Evolutionary conservation across 2,329 filamentous ascomycete species (phyloP).

Genomic region (Ambrosiella cleistominuta): DNA sequence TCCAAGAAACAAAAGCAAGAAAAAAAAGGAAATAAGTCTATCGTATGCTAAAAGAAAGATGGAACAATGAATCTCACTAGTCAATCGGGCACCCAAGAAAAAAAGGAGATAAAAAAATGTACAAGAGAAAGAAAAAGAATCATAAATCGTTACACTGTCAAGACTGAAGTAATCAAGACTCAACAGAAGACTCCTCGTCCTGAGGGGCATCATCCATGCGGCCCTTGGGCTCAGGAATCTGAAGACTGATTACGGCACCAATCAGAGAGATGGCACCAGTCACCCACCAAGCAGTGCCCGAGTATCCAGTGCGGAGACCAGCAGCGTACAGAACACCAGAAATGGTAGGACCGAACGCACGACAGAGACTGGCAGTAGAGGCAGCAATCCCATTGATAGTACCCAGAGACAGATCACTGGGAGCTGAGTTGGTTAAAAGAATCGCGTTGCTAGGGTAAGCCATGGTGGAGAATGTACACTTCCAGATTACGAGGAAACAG

Average conservation of each 20-base stretch:
- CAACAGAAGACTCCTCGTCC: conserved; percentile 19
- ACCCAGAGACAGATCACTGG: conserved; percentile 67
- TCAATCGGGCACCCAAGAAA: not conserved
- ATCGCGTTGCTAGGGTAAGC: conserved; percentile 84
- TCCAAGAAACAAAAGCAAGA: not conserved
- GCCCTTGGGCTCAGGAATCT: conserved; percentile 48
- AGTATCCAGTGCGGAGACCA: conserved; percentile 64
- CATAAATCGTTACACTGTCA: not conserved
- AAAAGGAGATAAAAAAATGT: not conserved
- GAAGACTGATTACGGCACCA: conserved; percentile 58
- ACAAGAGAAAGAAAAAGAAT: conserved; percentile 1
- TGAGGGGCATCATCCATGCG: conserved; percentile 21
- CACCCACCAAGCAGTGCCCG: conserved; percentile 86
- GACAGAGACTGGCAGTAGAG: conserved; percentile 73
- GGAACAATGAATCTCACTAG: not conserved
- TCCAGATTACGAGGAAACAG: conserved; percentile 66
- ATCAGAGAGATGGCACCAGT: conserved; percentile 58
- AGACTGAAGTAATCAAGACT: not conserved
- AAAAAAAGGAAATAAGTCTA: not conserved
- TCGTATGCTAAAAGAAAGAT: not conserved
- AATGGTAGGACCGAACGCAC: conserved; percentile 74
- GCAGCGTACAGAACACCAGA: conserved; percentile 72
- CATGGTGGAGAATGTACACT: conserved; percentile 81
- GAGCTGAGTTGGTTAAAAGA: conserved; percentile 73
- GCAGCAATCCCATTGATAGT: conserved; percentile 86